A percentile compares a stretch with the other conserved stretches of the same genome.
phyloP scores from a whole-genome alignment of 2,329 filamentous ascomycete genomes.

The Fusarium nurragi region DNA sequence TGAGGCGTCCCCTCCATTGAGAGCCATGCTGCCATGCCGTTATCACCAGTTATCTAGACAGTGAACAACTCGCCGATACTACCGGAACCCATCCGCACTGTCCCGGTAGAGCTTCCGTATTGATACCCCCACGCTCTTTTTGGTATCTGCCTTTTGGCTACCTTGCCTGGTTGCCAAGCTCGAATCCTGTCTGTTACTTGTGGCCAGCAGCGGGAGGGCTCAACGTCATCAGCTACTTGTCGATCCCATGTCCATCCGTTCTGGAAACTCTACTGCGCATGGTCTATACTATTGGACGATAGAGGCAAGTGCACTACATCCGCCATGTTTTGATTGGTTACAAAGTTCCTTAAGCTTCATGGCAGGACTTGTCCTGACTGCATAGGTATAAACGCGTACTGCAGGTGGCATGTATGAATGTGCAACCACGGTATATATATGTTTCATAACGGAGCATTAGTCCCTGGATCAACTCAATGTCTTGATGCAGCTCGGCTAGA shows the following conservation, averaged over 20 bases:
- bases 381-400: neutral
- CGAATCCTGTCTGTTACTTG: neutral
- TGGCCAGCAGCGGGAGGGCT: neutral
- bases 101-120: slow-evolving; percentile 1
- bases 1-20: slow-evolving; percentile 6
- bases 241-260: slow-evolving; percentile 10
- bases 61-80: too few relatives aligned
- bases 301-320: neutral
- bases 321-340: neutral
- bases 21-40: neutral
- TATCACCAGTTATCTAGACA: neutral
- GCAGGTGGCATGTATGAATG: neutral
- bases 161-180: neutral
- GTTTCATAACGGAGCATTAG: slow-evolving; percentile 19
- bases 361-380: neutral
- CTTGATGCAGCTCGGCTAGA: slow-evolving; percentile 9
- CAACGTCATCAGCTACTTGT: slow-evolving; percentile 19
- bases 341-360: neutral
- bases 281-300: neutral
- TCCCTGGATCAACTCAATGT: slow-evolving; percentile 15
- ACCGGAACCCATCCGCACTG: neutral
- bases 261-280: slow-evolving; percentile 10
- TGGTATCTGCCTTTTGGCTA: neutral
- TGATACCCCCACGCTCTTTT: slow-evolving; percentile 21
- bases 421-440: neutral